Evolutionary conservation across 2,329 filamentous ascomycete genomes (phyloP), one percentile per base, ranked within the genome.

Genomic region (Colletotrichum camelliae): DNA sequence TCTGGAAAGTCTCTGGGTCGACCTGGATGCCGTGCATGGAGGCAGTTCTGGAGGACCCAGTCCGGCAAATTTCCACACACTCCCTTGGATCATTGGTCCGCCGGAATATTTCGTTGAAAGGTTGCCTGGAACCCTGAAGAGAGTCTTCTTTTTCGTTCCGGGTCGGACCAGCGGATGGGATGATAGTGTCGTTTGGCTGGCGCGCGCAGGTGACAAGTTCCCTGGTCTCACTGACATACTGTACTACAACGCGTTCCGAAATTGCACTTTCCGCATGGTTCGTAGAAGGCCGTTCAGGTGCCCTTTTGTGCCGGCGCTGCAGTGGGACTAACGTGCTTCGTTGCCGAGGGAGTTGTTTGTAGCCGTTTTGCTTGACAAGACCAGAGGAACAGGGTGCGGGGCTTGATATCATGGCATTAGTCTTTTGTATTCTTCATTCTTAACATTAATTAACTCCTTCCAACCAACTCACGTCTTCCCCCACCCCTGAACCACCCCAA

Each of bases 401-500:
- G 1, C 10, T 52, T 52, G 12, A 13, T 21, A 52, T 52, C 43
- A 52, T 52, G 0, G n/a, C n/a, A 52, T 52, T 52, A 52, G 43
- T 21, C n/a, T 52, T 21, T n/a, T 33, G 31, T 21, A 31, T 4
- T 31, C 18, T 4, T 31, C 27, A 31, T 31, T 6, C 16, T 6
- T 29, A 58, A 27, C 2, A 16, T 58, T 31, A n/a, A 18, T 27
- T 15, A 5, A 48, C 10, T 5, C 3, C 18, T 48, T 6, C 7
- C 3, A 13, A 2, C 0, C n/a, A 52, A 13, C 6, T 52, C 43
- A 21, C 21, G 43, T 4, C 27, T 69, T 48, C 7, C 21, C 27
- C 70, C 70, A 67, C 10, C 55, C n/a, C 43, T 78, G 74, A 13
- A 84, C 80, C 64, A 80, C 77, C 61, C 80, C 64, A 35, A 80